Conservation (phyloP, 1,284 basidiomycete genomes). For the Dichomitus squalens region DNA sequence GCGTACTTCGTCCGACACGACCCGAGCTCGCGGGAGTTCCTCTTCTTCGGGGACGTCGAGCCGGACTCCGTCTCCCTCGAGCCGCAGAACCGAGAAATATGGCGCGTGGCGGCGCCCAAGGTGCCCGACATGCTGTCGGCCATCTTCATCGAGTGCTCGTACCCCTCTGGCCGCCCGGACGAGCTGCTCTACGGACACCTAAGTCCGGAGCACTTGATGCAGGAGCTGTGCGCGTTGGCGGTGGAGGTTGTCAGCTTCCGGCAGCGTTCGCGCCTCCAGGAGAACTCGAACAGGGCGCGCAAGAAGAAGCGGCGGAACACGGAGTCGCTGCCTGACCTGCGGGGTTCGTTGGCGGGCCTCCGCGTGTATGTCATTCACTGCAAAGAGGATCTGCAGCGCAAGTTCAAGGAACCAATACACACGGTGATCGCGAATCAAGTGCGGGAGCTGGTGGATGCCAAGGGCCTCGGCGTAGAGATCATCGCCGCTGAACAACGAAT, state of each 20-base stretch:
- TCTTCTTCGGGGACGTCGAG: slow-evolving; percentile 87
- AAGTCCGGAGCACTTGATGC: slow-evolving; percentile 68
- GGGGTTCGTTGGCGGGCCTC: slow-evolving; percentile 57
- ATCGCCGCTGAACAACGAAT: slow-evolving; percentile 72
- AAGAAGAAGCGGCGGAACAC: slow-evolving; percentile 49
- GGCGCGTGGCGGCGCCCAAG: slow-evolving; percentile 71
- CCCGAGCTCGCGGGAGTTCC: slow-evolving; percentile 57
- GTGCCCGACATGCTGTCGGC: slow-evolving; percentile 62
- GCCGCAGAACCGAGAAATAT: slow-evolving; percentile 64
- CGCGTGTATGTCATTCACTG: slow-evolving; percentile 78
- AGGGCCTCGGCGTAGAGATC: slow-evolving; percentile 63
- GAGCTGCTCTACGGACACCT: slow-evolving; percentile 76
- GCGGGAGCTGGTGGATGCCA: slow-evolving; percentile 51
- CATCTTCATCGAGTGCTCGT: slow-evolving; percentile 87
- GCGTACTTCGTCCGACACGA: slow-evolving; percentile 79
- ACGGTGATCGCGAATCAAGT: slow-evolving; percentile 68
- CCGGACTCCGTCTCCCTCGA: slow-evolving; percentile 66
- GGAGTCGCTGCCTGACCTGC: slow-evolving; percentile 42
- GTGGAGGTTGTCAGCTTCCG: slow-evolving; percentile 58
- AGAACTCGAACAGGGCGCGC: slow-evolving; percentile 36
- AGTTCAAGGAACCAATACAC: slow-evolving; percentile 48
- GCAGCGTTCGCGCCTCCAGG: slow-evolving; percentile 10
- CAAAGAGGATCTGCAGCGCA: slow-evolving; percentile 63
- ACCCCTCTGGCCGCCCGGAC: slow-evolving; percentile 63
- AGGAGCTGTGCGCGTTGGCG: slow-evolving; percentile 68